Base-by-base conservation (phyloP, 257 asterid species). In the Cruciata laevipes region DNA sequence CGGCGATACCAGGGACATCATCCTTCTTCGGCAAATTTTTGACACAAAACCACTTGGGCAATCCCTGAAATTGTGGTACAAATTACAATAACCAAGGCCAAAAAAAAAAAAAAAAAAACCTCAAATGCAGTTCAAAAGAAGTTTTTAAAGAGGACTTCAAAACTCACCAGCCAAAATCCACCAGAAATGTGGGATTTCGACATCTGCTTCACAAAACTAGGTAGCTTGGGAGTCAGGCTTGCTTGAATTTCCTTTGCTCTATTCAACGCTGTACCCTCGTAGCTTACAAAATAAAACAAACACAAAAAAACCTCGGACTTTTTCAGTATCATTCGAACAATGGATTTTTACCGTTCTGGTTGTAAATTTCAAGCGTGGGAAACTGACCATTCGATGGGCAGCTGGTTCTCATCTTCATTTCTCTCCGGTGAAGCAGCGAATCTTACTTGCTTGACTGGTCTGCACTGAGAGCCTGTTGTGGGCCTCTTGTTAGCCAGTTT, bases 141-240 rank as follows among this genome's bases (percentile, higher is more conserved):
- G 25, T 8, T 13, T 47, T 47, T 16, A 14, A 47, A 47, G 1
- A 47, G n/a, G 7, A 20, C 55, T 47, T 64, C 31, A 56, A 24
- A 20, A 76, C 89, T 72, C 71, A 87, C 95, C 89, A 87, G 67
- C 81, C 86, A 82, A 78, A 79, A 87, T 69, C 83, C 86, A 35
- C 83, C 82, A 16, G 85, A 78, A 21, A 85, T 75, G 72, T 85
- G 91, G 63, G 89, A 83, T 78, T 71, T 79, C 52, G 71, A 86
- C 95, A 87, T 76, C 30, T 30, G 73, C 72, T 85, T 83, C 49
- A 79, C 71, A 71, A 85, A 81, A 68, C 83, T 81, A 47, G 87
- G 89, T 75, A 73, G 78, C 7, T 62, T 71, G 7, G 76, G 51
- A n/a, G 79, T 65, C 53, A 81, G 68, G 35, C 73, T 83, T 58